Evolutionary conservation across 1,284 basidiomycete species (phyloP), one percentile per base, ranked within the genome.

Genomic region (Tilletia horrida): DNA sequence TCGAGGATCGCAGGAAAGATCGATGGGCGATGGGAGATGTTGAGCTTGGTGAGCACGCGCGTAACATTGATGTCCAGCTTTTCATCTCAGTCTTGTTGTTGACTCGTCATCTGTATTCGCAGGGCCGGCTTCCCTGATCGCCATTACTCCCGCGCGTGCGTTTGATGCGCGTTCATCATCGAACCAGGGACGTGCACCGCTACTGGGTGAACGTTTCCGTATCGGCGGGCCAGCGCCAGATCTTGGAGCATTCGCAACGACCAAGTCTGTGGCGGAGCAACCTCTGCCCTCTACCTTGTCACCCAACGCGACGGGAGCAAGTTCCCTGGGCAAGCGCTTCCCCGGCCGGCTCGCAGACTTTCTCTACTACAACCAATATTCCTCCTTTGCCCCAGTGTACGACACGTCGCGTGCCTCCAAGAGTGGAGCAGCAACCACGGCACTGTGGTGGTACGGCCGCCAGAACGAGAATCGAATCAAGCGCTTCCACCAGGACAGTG

Each of bases 321-420:
- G 11, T 29, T 29, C 55, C 14, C 27, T 57, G 2, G 27, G 35
- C 27, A 59, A 59, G 27, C 55, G 55, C 29, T 59, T 59, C 55
- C 55, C 55, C 0, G 55, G 55, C 27, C 27, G 55, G 3, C 55
- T 59, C 14, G 55, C 55, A 25, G 55, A 59, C 31, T 59, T 59
- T 29, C 55, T 59, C 4, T 59, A 59, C 55, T 59, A 59, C 55
- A 59, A 59, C 55, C 55, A 59, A 29, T 59, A 59, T 27, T 11
- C 29, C 2, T 59, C 55, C 29, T 59, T 59, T 35, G 55, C 55
- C 13, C 55, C 55, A 2, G 25, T 29, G 4, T 59, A 35, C 27
- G 55, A 59, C 55, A 59, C 55, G 7, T 59, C 55, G 55, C 55
- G 55, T 29, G 27, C 55, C 2, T 16, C 55, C 14, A 29, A 16